Evolutionary conservation across 305 asterid genomes (phyloP), one percentile per base, ranked within the genome.

Genomic region (Solanum hybrid): DNA sequence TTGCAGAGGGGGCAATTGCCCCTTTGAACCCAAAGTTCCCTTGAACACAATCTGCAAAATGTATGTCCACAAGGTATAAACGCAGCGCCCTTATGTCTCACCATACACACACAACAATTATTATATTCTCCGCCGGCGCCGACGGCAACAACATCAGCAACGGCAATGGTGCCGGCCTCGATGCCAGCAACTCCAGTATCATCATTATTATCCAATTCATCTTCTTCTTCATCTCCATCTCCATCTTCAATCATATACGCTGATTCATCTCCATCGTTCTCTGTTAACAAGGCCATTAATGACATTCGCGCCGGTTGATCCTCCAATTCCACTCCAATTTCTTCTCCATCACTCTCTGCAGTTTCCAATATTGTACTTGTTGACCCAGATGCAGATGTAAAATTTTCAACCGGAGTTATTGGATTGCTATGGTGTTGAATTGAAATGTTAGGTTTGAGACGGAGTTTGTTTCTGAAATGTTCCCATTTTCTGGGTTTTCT

Each of bases 1-100:
- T 96, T 95, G 98, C 98, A 95, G 82, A 95, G 95, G 32, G 98
- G 97, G 86, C 98, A 96, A 73, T 93, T 94, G 15, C 97, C 97
- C 72, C 95, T 94, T 86, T 94, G 94, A n/a, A 91, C 92, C 92
- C 93, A 92, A 27, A 96, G 95, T 91, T 95, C 98, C 87, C 95
- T 92, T 34, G 95, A 94, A 89, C 97, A 95, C 86, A 92, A 91
- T 91, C 96, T 91, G 90, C 98, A 95, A 90, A 94, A 95, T 4
- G 98, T 94, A 86, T 95, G 98, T 24, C 98, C 97, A 92, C 98
- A 95, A 82, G 95, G 96, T 90, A 92, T 91, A 85, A 94, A 96
- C 32, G 96, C 96, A 82, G 94, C 92, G 10, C 98, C 98, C 72
- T 94, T 95, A 84, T 94, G 97, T 84, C 96, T 92, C 81, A 94